Evolutionary conservation across 2,329 filamentous ascomycete species (phyloP), one percentile per base, ranked within the genome.

Genomic region (Akanthomyces muscarius): DNA sequence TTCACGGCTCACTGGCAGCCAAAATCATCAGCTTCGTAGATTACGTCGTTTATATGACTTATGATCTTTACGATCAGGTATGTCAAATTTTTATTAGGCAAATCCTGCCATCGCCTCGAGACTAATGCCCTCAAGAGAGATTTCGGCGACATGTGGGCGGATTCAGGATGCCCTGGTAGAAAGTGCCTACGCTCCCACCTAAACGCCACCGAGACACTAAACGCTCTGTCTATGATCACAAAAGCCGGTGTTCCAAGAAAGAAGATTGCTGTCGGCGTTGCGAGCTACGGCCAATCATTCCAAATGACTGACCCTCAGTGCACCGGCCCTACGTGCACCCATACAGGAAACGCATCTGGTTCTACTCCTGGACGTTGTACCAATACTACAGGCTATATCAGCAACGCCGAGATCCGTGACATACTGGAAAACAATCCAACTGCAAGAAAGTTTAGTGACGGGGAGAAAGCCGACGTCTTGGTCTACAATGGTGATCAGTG

Each of bases 281-380:
- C 51, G 21, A 53, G 56, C 8, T 59, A 75, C 52, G 74, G 72
- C 0, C 66, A 74, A 2, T 69, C 66, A 3, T 73, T 76, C 63
- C 51, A 70, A 14, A 76, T 77, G 75, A 65, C 68, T 6, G 21
- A 64, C 18, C 53, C 63, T 10, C 65, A 68, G 25, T 76, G 75
- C 61, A 64, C 50, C n/a, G 67, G 65, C 1, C 63, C 63, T 2
- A 65, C 63, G 18, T 74, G 71, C 62, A 68, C 64, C 16, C 74
- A 65, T 50, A 69, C 66, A 5, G 70, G 71, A 21, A 50, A 44
- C 1, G 33, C 61, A 7, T 73, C 70, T 2, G 66, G 65, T 5
- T 74, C 74, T 5, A 65, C 64, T 7, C 62, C 66, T 3, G 74
- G 74, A 2, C 23, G 58, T 3, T 76, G 74, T 63, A 76, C 74